Conservation (phyloP, 208 protist species). For the Lotmaria passim region DNA sequence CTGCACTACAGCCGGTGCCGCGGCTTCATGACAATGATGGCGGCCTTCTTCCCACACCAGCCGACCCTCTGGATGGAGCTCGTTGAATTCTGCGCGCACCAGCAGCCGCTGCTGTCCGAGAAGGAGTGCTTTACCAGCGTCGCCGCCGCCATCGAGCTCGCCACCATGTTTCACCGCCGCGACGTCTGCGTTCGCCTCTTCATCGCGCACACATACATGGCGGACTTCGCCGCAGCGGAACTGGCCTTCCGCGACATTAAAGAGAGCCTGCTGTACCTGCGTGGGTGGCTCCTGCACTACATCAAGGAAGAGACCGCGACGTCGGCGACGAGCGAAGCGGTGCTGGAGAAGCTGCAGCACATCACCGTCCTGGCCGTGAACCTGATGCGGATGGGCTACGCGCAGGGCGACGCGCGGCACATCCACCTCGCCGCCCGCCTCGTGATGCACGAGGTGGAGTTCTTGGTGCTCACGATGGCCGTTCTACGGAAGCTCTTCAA, state of each 20-base stretch:
- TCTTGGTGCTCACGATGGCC: slow-evolving; percentile 77
- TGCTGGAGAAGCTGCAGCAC: slow-evolving; percentile 52
- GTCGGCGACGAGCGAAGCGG: slow-evolving; percentile 17
- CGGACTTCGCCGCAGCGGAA: slow-evolving; percentile 26
- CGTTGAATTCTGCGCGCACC: slow-evolving; percentile 42
- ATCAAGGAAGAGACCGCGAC: slow-evolving; percentile 33
- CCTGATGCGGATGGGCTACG: slow-evolving; percentile 79
- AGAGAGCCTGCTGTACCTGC: slow-evolving; percentile 45
- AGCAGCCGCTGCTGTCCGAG: slow-evolving; percentile 33
- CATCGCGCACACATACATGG: slow-evolving; percentile 30
- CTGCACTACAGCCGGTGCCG: slow-evolving; percentile 60
- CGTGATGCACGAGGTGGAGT: slow-evolving; percentile 83
- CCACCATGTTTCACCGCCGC: slow-evolving; percentile 28
- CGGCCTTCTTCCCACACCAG: slow-evolving; percentile 70
- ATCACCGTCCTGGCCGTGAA: slow-evolving; percentile 74
- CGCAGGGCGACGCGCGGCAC: slow-evolving; percentile 47
- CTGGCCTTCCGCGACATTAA: slow-evolving; percentile 56
- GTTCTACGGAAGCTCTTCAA: slow-evolving; percentile 54
- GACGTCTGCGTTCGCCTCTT: slow-evolving; percentile 42
- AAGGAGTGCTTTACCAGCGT: slow-evolving; percentile 36
- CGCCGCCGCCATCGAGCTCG: slow-evolving; percentile 34
- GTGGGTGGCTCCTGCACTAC: slow-evolving; percentile 45
- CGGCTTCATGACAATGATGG: slow-evolving; percentile 61
- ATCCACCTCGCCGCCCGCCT: slow-evolving; percentile 73
- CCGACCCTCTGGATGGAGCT: slow-evolving; percentile 44